These are phyloP conservation scores for Eutrema yunnanense DNA, from an alignment of 345 rosid genomes.

Conservation along the genomic window DNA sequence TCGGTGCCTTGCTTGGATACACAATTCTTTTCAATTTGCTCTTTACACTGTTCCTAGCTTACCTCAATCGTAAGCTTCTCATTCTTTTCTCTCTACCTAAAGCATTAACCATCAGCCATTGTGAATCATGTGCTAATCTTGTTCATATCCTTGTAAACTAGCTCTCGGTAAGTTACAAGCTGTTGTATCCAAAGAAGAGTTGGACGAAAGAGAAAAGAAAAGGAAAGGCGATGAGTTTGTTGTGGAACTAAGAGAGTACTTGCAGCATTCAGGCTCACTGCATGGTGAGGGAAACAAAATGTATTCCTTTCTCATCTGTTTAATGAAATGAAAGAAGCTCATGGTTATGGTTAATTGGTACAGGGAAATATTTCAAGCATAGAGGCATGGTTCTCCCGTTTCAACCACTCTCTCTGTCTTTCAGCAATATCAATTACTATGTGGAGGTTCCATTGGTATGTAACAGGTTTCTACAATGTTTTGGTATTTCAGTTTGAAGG, in stretches of 20 bases:
- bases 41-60: constrained; percentile 66
- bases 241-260: constrained; percentile 74
- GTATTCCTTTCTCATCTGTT: constrained; percentile 9
- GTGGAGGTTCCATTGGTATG: constrained; percentile 86
- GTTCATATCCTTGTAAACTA: constrained; percentile 24
- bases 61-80: constrained; percentile 74
- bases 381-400: constrained; percentile 99
- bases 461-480: constrained; percentile 10
- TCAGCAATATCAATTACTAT: constrained; percentile 80
- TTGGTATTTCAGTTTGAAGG: neutral
- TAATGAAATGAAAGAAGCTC: neutral
- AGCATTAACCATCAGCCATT: neutral
- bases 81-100: neutral
- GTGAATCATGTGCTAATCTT: neutral
- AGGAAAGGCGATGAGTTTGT: constrained; percentile 68
- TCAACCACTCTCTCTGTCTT: constrained; percentile 89
- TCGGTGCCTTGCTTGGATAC: constrained; percentile 90
- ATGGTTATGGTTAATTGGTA: neutral
- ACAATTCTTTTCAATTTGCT: constrained; percentile 64
- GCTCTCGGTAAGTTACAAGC: constrained; percentile 85
- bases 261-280: constrained; percentile 71
- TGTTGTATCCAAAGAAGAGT: constrained; percentile 84
- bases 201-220: constrained; percentile 75
- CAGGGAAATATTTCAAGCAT: constrained; percentile 85
- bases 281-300: constrained; percentile 38